Base-by-base conservation (phyloP, 2,329 filamentous ascomycete species). In the Coniochaeta sp. region DNA sequence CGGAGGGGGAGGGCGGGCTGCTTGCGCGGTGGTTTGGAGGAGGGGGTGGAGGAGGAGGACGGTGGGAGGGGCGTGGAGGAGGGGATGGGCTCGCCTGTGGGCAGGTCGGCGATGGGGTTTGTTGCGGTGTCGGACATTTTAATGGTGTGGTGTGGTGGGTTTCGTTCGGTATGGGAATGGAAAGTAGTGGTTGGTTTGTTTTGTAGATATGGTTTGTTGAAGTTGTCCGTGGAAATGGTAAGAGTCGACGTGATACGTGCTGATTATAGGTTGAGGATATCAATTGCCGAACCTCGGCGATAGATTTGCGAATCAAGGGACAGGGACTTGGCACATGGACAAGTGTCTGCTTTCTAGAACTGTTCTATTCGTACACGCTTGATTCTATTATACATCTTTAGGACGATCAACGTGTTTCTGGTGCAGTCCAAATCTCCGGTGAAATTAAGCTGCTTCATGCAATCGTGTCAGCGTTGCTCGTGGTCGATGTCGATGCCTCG, bases 81-180 rank as follows among this genome's bases (percentile, higher is more conserved):
- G 24, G 61, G 56, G 53, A 63, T 61, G 30, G 53, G 49, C 14
- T 58, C 55, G 55, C 61, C 61, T 1, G 58, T 59, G 45, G 60
- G 60, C 35, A 61, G 60, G 53, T 61, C 56, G 52, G 57, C 57
- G 53, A 59, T 55, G 30, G 57, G 20, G 28, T 28, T 33, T n/a
- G 27, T 48, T 16, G 47, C 28, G 13, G 47, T 12, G 20, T 49
- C 47, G 47, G 28, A 49, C 47, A 49, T 49, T 8, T 22, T 48
- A 24, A 20, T 24, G n/a, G n/a, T 45, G 6, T 10, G 27, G 14
- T 22, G 18, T 9, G 18, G 8, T 49, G 27, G 28, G 9, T 5
- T 46, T 46, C 6, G 16, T 6, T 7, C 10, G 40, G n/a, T 7
- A 13, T 47, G 24, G 13, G 3, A 13, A 20, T 30, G 14, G 2